These are phyloP conservation scores for Theileria parva DNA, from an alignment of 169 alveolate species.

Conservation along the genomic window DNA sequence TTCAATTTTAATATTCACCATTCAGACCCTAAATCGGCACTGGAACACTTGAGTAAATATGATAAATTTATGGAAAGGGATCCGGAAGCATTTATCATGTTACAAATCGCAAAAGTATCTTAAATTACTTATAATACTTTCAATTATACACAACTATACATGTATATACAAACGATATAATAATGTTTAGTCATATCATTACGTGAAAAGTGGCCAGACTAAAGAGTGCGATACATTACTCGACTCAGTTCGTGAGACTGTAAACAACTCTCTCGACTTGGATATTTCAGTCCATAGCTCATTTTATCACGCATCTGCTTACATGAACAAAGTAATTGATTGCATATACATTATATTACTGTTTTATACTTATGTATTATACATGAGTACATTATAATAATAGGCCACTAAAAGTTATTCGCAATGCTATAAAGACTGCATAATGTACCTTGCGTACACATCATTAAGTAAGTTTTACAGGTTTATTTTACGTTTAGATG, in stretches of 20 bases:
- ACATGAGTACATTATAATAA: neutral
- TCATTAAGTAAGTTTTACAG: constrained; percentile 17
- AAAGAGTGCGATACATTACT: constrained; percentile 55
- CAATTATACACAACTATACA: no score
- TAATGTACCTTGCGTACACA: constrained; percentile 67
- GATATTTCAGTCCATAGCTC: constrained; percentile 62
- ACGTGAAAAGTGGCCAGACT: constrained; percentile 27
- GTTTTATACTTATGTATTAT: neutral
- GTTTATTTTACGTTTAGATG: constrained; percentile 13
- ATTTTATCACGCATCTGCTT: constrained; percentile 61
- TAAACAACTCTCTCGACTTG: constrained; percentile 33
- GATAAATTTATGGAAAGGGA: constrained; percentile 60
- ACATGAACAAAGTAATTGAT: constrained; percentile 52
- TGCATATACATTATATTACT: neutral
- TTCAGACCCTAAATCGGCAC: constrained; percentile 63
- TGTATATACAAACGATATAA: neutral
- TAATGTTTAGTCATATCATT: constrained; percentile 53
- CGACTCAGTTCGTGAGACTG: constrained; percentile 37
- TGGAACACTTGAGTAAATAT: constrained; percentile 64
- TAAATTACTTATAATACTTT: neutral
- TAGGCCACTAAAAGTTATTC: constrained; percentile 57
- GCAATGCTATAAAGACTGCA: constrained; percentile 62
- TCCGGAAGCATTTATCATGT: constrained; percentile 58
- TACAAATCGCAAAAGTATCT: constrained; percentile 66
- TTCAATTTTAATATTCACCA: neutral